Evolutionary conservation across 2,329 filamentous ascomycete genomes (phyloP).

Genomic region (Capronia epimyces): DNA sequence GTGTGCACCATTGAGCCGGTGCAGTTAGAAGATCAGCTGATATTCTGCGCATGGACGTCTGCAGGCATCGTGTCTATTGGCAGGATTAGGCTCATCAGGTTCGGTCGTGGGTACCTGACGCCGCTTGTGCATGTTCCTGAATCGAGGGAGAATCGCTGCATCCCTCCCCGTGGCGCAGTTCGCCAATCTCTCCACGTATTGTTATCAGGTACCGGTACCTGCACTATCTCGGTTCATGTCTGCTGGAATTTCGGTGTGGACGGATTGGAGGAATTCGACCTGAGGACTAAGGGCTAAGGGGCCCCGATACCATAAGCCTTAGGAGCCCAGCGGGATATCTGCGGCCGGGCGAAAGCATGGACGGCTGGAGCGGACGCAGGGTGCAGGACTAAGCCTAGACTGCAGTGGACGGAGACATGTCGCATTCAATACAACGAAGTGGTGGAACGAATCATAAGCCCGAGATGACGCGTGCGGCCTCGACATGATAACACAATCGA

Average conservation of each 20-base stretch:
- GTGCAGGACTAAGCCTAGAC: slow-evolving; percentile 3
- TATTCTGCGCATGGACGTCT: too few species aligned
- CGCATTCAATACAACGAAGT: not conserved
- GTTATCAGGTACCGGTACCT: not conserved
- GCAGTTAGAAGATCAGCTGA: too few species aligned
- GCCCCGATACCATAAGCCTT: too few species aligned
- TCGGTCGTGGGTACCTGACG: not conserved
- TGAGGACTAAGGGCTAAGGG: too few species aligned
- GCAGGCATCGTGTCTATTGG: too few species aligned
- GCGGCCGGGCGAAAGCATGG: not conserved
- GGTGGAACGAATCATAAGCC: slow-evolving; percentile 3
- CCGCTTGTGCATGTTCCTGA: slow-evolving; percentile 13
- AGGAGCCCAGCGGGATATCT: not conserved
- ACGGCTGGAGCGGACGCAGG: not conserved
- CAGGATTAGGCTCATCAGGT: not conserved
- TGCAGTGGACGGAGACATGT: not conserved
- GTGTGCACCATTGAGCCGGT: too few species aligned
- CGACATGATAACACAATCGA: not conserved
- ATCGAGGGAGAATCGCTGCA: not conserved
- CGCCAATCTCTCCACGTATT: not conserved
- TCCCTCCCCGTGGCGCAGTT: not conserved
- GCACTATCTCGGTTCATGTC: not conserved
- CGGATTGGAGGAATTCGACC: too few species aligned
- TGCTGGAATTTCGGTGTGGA: not conserved
- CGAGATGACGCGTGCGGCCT: slow-evolving; percentile 7